phyloP scores from a whole-genome alignment of 2,329 filamentous ascomycete species.

The Onygenales sp. region DNA sequence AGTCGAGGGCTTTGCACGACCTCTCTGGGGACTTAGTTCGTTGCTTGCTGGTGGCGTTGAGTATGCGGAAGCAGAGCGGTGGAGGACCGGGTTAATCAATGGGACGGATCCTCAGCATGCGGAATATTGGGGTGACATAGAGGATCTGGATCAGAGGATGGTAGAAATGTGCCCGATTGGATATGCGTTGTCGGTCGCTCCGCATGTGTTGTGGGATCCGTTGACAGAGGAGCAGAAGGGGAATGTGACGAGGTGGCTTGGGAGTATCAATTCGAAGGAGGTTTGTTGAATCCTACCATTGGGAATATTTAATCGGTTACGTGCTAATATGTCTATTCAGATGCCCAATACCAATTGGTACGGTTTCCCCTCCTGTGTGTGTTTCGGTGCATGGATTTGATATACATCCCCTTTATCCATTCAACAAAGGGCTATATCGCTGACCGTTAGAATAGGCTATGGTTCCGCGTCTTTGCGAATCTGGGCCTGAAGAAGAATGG shows the following conservation, averaged over 20 bases:
- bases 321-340: background rate
- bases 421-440: conserved; percentile 13
- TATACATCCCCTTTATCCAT: no score
- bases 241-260: conserved; percentile 64
- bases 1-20: conserved; percentile 65
- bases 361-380: conserved; percentile 17
- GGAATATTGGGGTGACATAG: conserved; percentile 69
- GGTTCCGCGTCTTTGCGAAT: conserved; percentile 80
- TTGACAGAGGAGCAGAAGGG: conserved; percentile 52
- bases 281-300: background rate
- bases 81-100: conserved; percentile 59
- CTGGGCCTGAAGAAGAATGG: conserved; percentile 67
- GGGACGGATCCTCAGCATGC: conserved; percentile 60
- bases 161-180: conserved; percentile 76
- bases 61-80: conserved; percentile 55
- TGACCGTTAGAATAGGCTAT: conserved; percentile 49
- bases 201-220: conserved; percentile 54
- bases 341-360: conserved; percentile 57
- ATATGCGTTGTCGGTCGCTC: conserved; percentile 61
- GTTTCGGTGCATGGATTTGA: no score
- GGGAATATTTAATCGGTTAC: background rate
- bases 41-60: conserved; percentile 59
- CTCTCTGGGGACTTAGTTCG: conserved; percentile 65
- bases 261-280: conserved; percentile 70
- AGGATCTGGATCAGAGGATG: conserved; percentile 73